Evolutionary conservation across 805 yeast species (phyloP).

Genomic region (Jamesozyma gamospora): DNA sequence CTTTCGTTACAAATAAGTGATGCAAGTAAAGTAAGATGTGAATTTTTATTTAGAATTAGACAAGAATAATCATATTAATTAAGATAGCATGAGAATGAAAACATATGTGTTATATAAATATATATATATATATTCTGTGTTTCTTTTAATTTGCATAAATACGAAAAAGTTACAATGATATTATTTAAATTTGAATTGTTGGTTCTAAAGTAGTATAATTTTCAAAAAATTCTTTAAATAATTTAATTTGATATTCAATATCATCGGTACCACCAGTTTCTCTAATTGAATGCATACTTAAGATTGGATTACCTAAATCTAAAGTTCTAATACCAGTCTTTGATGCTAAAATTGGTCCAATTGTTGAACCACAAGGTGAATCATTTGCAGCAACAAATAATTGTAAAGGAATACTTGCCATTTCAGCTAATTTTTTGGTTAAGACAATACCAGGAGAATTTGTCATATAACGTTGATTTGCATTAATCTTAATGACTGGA

Average conservation of each 20-base stretch:
- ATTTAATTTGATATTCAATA: conserved; percentile 47
- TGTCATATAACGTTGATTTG: conserved; percentile 92
- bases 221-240: conserved; percentile 57
- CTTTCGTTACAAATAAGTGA: too few relatives aligned
- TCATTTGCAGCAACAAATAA: conserved; percentile 88
- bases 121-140: too few relatives aligned
- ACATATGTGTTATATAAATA: too few relatives aligned
- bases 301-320: conserved; percentile 85
- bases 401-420: conserved; percentile 71
- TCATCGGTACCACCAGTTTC: conserved; percentile 84
- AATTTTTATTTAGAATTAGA: too few relatives aligned
- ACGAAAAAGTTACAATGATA: too few relatives aligned
- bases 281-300: conserved; percentile 88
- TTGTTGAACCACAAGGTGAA: conserved; percentile 92
- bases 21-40: too few relatives aligned
- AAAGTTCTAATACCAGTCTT: conserved; percentile 78
- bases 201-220: conserved; percentile 34
- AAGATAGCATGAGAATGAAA: too few relatives aligned
- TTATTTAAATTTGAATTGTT: conserved; percentile 25
- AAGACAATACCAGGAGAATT: conserved; percentile 83
- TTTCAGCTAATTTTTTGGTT: conserved; percentile 59
- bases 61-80: too few relatives aligned
- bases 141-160: too few relatives aligned
- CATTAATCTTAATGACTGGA: conserved; percentile 87
- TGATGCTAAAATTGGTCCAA: conserved; percentile 87